Evolutionary conservation across 768 basidiomycete genomes (phyloP), one percentile per base, ranked within the genome.

Genomic region (Boletellus emodensis): DNA sequence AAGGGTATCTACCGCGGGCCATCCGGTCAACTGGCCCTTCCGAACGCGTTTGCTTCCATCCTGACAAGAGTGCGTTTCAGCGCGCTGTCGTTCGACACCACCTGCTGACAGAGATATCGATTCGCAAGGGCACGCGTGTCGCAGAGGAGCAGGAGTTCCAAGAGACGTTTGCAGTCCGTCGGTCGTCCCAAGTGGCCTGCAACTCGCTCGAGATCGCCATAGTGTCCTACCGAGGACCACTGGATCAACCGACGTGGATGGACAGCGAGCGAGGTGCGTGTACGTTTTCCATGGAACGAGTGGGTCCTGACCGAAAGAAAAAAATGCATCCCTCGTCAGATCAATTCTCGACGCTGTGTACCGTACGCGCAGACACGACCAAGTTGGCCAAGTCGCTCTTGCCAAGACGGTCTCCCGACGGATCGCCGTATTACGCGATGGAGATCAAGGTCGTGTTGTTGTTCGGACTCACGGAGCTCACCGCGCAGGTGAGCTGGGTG

Each of bases 381-480:
- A 53, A 54, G 36, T 53, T 71, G 35, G 64, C 66, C 20, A 59
- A 47, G 48, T 59, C 55, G 35, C 53, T 69, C 32, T 33, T 48
- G 4, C 54, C 58, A 9, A 60, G 33, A 48, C 57, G 57, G 11
- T 48, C 65, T 4, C 18, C 52, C 1, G 59, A 69, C 3, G 67
- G 65, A 3, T 32, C 51, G 20, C 7, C 43, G 55, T 67, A 69
- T 38, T 65, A 56, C n/a, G 52, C 51, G 15, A 48, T 67, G 37
- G 67, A 67, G 14, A 52, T 67, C 43, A 65, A 63, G 10, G 51
- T 82, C 6, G 65, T 81, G 10, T 52, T 82, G 20, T 61, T 75
- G 8, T 80, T 82, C 48, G 81, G 81, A 5, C 54, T 76, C 40
- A 81, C 79, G 3, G 81, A 82, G 52, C 59, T 81, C 53, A 74